These are phyloP conservation scores for Andrographis paniculata DNA, from an alignment of 305 asterid genomes.

Conservation along the genomic window DNA sequence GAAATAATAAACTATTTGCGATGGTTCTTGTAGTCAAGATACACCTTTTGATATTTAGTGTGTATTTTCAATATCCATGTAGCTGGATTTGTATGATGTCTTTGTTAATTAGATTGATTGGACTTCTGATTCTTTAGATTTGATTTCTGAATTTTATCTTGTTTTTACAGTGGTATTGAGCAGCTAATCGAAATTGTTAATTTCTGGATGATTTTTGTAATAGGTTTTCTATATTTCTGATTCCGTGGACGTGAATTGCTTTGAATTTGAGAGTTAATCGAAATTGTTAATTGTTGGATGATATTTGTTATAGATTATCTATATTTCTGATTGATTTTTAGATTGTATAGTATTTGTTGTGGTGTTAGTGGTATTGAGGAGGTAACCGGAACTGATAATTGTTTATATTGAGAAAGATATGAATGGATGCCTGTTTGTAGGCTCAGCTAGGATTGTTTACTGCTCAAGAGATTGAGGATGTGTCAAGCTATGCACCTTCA, in stretches of 20 bases:
- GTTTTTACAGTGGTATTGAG: too few relatives aligned
- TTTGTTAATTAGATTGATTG: too few relatives aligned
- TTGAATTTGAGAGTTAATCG: too few relatives aligned
- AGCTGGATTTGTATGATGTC: too few relatives aligned
- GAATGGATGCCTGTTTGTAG: constrained; percentile 79
- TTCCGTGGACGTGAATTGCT: too few relatives aligned
- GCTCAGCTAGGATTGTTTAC: constrained; percentile 84
- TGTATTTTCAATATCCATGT: too few relatives aligned
- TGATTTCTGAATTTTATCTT: too few relatives aligned
- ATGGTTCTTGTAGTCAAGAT: too few relatives aligned
- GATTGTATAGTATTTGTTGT: constrained; percentile 6
- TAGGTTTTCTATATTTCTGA: background rate
- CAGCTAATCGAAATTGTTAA: too few relatives aligned
- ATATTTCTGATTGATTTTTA: background rate
- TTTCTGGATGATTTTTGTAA: background rate
- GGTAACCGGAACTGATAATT: constrained; percentile 28
- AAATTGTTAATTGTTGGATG: background rate
- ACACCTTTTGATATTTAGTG: too few relatives aligned
- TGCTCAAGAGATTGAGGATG: constrained; percentile 77
- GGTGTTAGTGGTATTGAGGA: constrained; percentile 17
- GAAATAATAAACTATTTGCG: too few relatives aligned
- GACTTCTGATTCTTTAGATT: too few relatives aligned
- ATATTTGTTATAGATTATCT: background rate
- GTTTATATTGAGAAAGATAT: constrained; percentile 40
- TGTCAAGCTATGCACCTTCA: constrained; percentile 70